Percentiles rank a stretch among this genome's conserved stretches.
These are phyloP conservation scores for Tausonia pullulans DNA, from an alignment of 1,284 basidiomycete species.

Conservation along the genomic window DNA sequence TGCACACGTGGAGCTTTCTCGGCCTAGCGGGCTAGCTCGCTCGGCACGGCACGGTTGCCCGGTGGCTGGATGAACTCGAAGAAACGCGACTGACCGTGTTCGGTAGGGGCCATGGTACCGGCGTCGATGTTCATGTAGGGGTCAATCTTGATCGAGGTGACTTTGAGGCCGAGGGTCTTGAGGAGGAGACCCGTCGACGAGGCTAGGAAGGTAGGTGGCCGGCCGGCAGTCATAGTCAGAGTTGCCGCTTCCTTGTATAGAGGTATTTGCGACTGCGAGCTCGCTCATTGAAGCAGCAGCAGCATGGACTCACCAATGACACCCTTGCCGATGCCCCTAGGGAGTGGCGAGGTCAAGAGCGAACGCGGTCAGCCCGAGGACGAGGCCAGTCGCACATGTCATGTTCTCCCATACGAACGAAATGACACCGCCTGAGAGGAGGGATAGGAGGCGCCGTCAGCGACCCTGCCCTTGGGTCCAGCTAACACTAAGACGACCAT, in stretches of 20 bases:
- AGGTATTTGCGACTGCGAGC: slow-evolving; percentile 13
- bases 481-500: not conserved
- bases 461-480: too few relatives aligned
- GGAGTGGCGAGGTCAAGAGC: not conserved
- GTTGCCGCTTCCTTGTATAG: slow-evolving; percentile 14
- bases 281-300: slow-evolving; percentile 15
- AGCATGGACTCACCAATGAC: slow-evolving; percentile 62
- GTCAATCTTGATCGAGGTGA: slow-evolving; percentile 98
- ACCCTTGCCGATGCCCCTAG: slow-evolving; percentile 83
- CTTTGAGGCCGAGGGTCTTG: slow-evolving; percentile 90
- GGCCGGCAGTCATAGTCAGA: slow-evolving; percentile 1
- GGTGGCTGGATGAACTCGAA: slow-evolving; percentile 73
- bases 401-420: slow-evolving; percentile 27
- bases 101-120: slow-evolving; percentile 96
- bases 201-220: slow-evolving; percentile 42
- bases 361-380: not conserved
- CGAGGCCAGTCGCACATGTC: not conserved
- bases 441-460: not conserved
- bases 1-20: too few relatives aligned
- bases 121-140: slow-evolving; percentile 99
- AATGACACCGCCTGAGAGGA: slow-evolving; percentile 70
- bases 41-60: too few relatives aligned
- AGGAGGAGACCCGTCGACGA: slow-evolving; percentile 93
- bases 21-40: too few relatives aligned
- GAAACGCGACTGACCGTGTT: slow-evolving; percentile 61